Base-by-base conservation (phyloP, 495 filamentous ascomycete genomes). In the Aspergillus asperescens region DNA sequence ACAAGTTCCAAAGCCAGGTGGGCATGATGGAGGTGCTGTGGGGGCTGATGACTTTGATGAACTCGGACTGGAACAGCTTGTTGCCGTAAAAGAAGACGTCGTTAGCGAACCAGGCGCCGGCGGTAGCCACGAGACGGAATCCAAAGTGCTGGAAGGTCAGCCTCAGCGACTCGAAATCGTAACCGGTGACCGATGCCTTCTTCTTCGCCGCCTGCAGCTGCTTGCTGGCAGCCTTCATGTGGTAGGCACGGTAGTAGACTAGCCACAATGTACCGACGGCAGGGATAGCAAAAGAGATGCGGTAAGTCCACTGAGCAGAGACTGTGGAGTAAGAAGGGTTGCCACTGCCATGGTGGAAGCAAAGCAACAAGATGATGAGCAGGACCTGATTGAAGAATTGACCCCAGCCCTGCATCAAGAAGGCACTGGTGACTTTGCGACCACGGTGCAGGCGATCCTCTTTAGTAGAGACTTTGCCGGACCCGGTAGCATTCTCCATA, bases 1-100 rank as follows among this genome's bases (percentile, higher is more conserved):
- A 70, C 68, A 95, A 70, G 70, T 89, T 94, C 81, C 87, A 96
- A n/a, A 89, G 73, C 90, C 90, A 96, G 35, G 74, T 81, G 4
- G 81, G 81, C 83, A 94, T 86, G 56, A 95, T 78, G 0, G 85
- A 87, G 1, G 70, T 64, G 69, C 59, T n/a, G n/a, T n/a, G n/a
- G 10, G 77, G 76, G 48, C 82, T 83, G 50, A 95, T 81, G 61
- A 88, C 84, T 1, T 59, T 69, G 63, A 95, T 94, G 68, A 96
- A 96, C 63, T 90, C 80, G 57, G 76, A 77, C 71, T 94, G 89
- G 78, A 96, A 96, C 31, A 96, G 84, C 80, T 95, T 95, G 85
- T 95, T 96, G 57, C 90, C 90, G 70, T 96, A 96, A 75, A 96
- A 96, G 80, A 96, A 95, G 16, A 96, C 81, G 67, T 95, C 90